Conservation (phyloP, 2,329 filamentous ascomycete genomes). For the Calonectria pteridis region DNA sequence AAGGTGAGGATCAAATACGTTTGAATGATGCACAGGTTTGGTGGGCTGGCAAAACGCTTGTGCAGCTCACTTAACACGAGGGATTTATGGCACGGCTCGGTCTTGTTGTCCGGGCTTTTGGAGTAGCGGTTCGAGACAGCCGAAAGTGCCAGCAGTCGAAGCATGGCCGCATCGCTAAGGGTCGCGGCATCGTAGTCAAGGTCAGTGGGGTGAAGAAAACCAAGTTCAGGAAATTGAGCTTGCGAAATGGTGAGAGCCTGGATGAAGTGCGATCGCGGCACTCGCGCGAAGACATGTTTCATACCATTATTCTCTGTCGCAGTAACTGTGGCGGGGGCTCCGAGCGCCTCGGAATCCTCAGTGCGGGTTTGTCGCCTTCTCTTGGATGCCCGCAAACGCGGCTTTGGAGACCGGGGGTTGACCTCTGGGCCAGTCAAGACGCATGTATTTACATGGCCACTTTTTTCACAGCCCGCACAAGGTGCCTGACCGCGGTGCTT, state of each 20-base stretch:
- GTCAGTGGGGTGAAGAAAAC: slow-evolving; percentile 40
- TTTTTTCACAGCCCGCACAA: slow-evolving; percentile 40
- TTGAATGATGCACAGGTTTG: slow-evolving; percentile 35
- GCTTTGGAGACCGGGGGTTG: background rate
- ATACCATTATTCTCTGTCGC: slow-evolving; percentile 21
- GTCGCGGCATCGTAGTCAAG: slow-evolving; percentile 33
- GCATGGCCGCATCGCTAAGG: slow-evolving; percentile 21
- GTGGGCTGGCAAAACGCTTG: slow-evolving; percentile 27
- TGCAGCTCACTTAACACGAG: slow-evolving; percentile 33
- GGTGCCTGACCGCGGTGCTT: slow-evolving; percentile 40
- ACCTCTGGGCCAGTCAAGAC: slow-evolving; percentile 33
- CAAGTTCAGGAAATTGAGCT: slow-evolving; percentile 42
- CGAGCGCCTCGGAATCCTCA: background rate
- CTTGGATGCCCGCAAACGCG: slow-evolving; percentile 22
- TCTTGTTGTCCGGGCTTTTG: background rate
- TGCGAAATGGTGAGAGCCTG: slow-evolving; percentile 31
- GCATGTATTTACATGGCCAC: slow-evolving; percentile 30
- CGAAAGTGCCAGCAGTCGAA: slow-evolving; percentile 33
- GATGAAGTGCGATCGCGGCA: slow-evolving; percentile 14
- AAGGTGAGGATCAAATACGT: slow-evolving; percentile 37
- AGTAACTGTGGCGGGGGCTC: background rate
- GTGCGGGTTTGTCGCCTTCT: slow-evolving; percentile 15
- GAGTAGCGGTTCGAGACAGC: slow-evolving; percentile 34
- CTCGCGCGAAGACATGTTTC: slow-evolving; percentile 20
- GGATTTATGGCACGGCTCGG: background rate